Conservation (phyloP, 192 early-diverging fungal species). For the Geosiphon pyriformis region DNA sequence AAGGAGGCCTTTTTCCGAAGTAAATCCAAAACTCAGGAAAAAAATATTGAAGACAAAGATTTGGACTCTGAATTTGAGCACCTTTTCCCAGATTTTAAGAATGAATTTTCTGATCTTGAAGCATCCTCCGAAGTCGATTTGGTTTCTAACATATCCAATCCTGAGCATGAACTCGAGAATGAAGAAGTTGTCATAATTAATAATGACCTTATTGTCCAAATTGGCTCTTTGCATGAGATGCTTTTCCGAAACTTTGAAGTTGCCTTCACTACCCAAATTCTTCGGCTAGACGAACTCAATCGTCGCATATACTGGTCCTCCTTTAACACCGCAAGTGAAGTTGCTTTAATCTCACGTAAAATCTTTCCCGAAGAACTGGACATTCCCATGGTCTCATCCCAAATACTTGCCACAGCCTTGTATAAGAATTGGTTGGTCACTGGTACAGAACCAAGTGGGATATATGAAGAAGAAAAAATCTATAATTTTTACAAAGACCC, state of each 20-base stretch:
- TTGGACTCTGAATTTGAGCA: constrained; percentile 58
- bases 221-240: constrained; percentile 47
- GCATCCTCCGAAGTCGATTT: constrained; percentile 38
- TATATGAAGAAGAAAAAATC: constrained; percentile 37
- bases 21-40: constrained; percentile 41
- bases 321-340: constrained; percentile 41
- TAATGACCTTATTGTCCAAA: constrained; percentile 37
- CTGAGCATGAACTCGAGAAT: constrained; percentile 38
- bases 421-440: constrained; percentile 41
- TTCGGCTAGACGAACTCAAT: neutral
- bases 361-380: constrained; percentile 45
- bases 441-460: constrained; percentile 11
- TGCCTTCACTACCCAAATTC: neutral
- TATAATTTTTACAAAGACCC: constrained; percentile 90
- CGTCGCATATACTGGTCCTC: constrained; percentile 35
- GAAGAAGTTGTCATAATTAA: constrained; percentile 42
- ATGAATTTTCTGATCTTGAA: constrained; percentile 67
- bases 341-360: constrained; percentile 38
- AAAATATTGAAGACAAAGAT: constrained; percentile 55
- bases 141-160: constrained; percentile 6
- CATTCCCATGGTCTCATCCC: constrained; percentile 40
- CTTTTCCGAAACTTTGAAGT: constrained; percentile 28
- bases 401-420: constrained; percentile 48
- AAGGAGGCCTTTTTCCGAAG: constrained; percentile 51
- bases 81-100: constrained; percentile 81